Base-by-base conservation (phyloP, 345 rosid genomes). In the Murraya paniculata region DNA sequence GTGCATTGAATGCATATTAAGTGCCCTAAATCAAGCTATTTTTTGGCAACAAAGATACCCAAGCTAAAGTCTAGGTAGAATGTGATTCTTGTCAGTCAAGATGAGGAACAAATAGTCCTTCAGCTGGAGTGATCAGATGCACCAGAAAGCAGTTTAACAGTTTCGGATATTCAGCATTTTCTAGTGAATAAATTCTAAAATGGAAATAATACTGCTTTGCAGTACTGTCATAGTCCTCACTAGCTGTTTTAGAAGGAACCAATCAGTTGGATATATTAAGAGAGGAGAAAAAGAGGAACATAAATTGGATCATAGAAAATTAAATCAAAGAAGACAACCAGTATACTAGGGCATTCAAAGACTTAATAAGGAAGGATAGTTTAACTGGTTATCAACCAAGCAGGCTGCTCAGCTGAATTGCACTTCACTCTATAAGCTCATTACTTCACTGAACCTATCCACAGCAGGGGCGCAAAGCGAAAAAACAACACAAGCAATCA, bases 71-170 rank as follows among this genome's bases (percentile, higher is more conserved):
- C 55, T 5, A 61, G 73, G 41, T 30, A 41, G 59, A 79, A 68
- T 59, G 73, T 65, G 76, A 64, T 75, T 82, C 73, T 60, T 72
- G 58, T 53, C 61, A 59, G 55, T 76, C 68, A 60, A 61, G 62
- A 70, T 39, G 22, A 66, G 62, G 58, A 60, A 33, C 16, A 45
- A 45, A 38, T 41, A 16, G 53, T 31, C 73, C 69, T 74, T 69
- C 19, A 19, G 59, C 56, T 68, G 74, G 39, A 64, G 73, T 76
- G 74, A 72, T 75, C 41, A 68, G 72, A 38, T 77, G 7, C 36
- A 55, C 68, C 27, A 74, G 50, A 62, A 64, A 74, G 33, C 35
- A 59, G 68, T 58, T 64, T 66, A 73, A 48, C 72, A 33, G 28
- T 35, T 33, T 18, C 55, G 38, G 69, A 36, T 27, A 72, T 59